These are phyloP conservation scores for Pythium monospermum DNA, from an alignment of 352 stramenopile species.

Conservation along the genomic window DNA sequence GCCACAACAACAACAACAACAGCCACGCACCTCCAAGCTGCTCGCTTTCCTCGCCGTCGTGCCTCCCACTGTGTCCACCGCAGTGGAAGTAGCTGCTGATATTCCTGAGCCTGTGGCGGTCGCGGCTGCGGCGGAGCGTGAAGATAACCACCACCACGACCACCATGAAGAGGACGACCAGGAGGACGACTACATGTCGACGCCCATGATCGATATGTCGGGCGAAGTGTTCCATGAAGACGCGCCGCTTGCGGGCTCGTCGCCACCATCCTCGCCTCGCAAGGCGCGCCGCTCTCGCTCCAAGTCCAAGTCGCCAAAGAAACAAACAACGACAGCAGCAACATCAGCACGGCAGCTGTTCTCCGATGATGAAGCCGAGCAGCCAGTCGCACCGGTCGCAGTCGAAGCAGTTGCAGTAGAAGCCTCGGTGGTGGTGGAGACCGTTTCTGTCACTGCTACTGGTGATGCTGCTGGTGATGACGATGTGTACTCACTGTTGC, in stretches of 20 bases:
- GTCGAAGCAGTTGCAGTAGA: conserved; percentile 5
- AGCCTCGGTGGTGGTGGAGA: not conserved
- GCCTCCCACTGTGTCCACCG: not conserved
- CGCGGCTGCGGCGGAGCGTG: conserved; percentile 1
- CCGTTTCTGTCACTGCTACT: no score
- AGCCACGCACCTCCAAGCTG: conserved; percentile 41
- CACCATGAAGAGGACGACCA: conserved; percentile 1
- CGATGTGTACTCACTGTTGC: no score
- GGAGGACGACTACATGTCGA: not conserved
- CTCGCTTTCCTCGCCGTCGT: conserved; percentile 40
- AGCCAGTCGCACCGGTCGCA: conserved; percentile 1
- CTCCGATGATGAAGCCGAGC: conserved; percentile 2
- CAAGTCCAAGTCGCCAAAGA: not conserved
- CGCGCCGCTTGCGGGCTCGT: conserved; percentile 10
- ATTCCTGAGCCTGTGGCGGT: not conserved
- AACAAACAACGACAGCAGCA: no score
- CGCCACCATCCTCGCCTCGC: conserved; percentile 5
- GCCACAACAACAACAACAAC: not conserved
- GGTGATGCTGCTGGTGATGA: no score
- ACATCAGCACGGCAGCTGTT: conserved; percentile 13
- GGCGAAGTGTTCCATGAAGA: conserved; percentile 21
- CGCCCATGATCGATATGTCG: conserved; percentile 10
- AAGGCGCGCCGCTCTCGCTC: not conserved
- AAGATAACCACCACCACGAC: not conserved
- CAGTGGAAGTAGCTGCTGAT: conserved; percentile 1